Conservation (phyloP, 768 basidiomycete genomes). For the Boletus reticuloceps region DNA sequence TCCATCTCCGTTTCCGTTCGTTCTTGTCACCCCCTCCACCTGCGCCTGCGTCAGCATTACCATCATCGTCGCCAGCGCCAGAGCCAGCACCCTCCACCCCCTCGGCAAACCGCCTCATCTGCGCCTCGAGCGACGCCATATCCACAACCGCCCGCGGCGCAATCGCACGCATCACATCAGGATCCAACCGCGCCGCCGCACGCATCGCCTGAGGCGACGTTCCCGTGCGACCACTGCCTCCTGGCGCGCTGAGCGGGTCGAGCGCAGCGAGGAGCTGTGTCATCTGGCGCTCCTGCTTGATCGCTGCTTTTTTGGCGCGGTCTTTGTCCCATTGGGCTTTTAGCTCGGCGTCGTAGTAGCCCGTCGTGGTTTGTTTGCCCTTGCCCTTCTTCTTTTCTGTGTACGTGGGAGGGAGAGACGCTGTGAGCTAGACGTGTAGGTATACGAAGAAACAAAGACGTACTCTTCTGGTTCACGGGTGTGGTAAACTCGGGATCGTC, state of each 20-base stretch:
- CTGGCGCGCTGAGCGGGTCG: conserved; percentile 51
- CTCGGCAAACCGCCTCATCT: conserved; percentile 67
- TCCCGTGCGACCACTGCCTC: conserved; percentile 5
- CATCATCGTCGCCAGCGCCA: too few species aligned
- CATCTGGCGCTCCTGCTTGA: conserved; percentile 59
- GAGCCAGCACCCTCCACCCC: conserved; percentile 26
- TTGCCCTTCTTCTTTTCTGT: conserved; percentile 34
- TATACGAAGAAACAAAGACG: conserved; percentile 21
- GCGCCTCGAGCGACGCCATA: conserved; percentile 61
- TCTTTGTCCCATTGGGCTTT: conserved; percentile 76
- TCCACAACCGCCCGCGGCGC: conserved; percentile 54
- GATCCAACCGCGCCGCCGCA: conserved; percentile 50
- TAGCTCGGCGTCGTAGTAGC: conserved; percentile 52
- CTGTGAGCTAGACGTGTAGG: neutral
- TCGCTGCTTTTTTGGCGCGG: conserved; percentile 77
- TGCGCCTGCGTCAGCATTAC: too few species aligned
- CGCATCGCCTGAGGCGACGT: conserved; percentile 61
- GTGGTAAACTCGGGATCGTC: conserved; percentile 28
- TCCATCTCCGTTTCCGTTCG: too few species aligned
- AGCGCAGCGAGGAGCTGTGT: conserved; percentile 55
- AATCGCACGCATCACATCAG: conserved; percentile 30
- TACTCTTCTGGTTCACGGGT: conserved; percentile 43
- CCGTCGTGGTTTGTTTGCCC: neutral
- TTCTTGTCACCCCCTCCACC: too few species aligned
- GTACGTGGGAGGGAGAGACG: too few species aligned